A percentile compares a stretch with the other conserved stretches of the same genome.
phyloP scores from a whole-genome alignment of 768 basidiomycete species.

The Xanthoconium stramineum region DNA sequence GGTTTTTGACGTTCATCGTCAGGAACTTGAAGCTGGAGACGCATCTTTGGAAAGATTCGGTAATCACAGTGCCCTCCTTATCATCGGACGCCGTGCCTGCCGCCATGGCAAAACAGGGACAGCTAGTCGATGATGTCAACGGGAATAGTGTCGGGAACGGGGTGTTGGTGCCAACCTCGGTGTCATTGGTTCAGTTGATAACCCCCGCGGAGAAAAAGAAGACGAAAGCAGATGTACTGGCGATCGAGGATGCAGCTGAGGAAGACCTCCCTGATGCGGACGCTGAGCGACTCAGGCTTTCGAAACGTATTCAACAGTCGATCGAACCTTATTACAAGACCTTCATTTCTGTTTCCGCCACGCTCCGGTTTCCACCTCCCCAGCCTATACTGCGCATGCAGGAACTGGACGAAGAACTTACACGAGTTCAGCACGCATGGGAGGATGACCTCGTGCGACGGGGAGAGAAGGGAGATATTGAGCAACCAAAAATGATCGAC shows the following conservation, averaged over 20 bases:
- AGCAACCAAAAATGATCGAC: conserved; percentile 11
- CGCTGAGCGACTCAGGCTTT: conserved; percentile 63
- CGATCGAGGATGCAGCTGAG: conserved; percentile 31
- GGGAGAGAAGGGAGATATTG: conserved; percentile 55
- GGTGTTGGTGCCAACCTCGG: conserved; percentile 18
- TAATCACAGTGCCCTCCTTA: conserved; percentile 70
- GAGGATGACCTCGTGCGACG: conserved; percentile 82
- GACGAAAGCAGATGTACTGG: conserved; percentile 4
- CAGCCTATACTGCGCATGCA: conserved; percentile 86
- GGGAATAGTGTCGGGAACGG: conserved; percentile 19
- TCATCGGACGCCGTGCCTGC: conserved; percentile 62
- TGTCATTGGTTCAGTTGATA: conserved; percentile 24
- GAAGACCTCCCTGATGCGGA: conserved; percentile 66
- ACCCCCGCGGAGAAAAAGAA: conserved; percentile 19
- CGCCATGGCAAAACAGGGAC: conserved; percentile 26
- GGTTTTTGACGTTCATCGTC: conserved; percentile 89
- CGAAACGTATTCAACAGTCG: conserved; percentile 74
- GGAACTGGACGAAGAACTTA: conserved; percentile 78
- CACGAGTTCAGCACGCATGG: conserved; percentile 67
- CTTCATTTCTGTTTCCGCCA: conserved; percentile 92
- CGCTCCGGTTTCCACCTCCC: conserved; percentile 88
- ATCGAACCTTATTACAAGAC: conserved; percentile 82
- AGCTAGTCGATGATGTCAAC: conserved; percentile 18
- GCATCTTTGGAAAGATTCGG: conserved; percentile 87
- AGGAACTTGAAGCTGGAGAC: conserved; percentile 93